Percentiles rank a stretch among this genome's conserved stretches.
phyloP scores from a whole-genome alignment of 108 stramenopile genomes.

The Pseudonitzschia delicatissima region DNA sequence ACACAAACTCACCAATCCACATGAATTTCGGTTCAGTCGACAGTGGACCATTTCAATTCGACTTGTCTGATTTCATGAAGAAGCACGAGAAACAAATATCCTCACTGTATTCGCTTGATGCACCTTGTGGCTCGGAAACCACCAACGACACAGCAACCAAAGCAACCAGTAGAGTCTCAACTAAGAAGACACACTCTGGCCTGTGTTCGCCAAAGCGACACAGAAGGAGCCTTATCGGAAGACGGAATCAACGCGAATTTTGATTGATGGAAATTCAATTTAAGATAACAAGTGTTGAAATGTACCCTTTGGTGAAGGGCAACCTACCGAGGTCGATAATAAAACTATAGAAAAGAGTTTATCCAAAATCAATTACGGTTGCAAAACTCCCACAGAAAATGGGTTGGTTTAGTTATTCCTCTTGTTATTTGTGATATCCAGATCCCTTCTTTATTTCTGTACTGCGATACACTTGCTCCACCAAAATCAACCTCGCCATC shows the following conservation, averaged over 20 bases:
- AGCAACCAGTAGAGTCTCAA: background rate
- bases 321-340: background rate
- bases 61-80: constrained; percentile 34
- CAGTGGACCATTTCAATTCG: constrained; percentile 56
- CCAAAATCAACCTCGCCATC: constrained; percentile 81
- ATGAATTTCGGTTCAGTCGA: constrained; percentile 62
- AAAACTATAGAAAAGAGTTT: background rate
- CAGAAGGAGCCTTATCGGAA: background rate
- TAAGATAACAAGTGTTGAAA: no score
- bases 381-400: background rate
- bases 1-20: constrained; percentile 55
- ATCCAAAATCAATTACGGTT: background rate
- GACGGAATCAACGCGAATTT: constrained; percentile 4
- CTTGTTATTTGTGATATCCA: constrained; percentile 78
- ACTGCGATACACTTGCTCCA: constrained; percentile 92
- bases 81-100: constrained; percentile 22
- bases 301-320: no score
- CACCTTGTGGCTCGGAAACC: background rate
- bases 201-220: background rate
- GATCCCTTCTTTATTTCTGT: constrained; percentile 86
- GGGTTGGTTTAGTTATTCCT: background rate
- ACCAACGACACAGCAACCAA: background rate
- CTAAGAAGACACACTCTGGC: background rate
- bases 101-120: constrained; percentile 16
- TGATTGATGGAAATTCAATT: no score